These are phyloP conservation scores for Colletotrichum musae DNA, from an alignment of 2,329 filamentous ascomycete genomes.

Conservation along the genomic window DNA sequence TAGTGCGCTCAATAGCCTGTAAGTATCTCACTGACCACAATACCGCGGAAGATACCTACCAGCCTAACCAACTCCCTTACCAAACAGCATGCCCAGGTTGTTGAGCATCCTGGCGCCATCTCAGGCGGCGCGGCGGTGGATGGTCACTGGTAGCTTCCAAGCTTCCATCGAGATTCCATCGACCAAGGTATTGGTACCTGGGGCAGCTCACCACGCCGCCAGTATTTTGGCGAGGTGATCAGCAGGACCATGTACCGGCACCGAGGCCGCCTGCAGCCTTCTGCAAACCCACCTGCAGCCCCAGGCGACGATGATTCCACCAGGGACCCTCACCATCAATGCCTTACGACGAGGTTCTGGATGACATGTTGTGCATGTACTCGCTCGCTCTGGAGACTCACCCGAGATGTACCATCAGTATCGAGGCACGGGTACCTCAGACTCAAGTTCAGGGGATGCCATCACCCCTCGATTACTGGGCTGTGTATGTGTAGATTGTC, in stretches of 20 bases:
- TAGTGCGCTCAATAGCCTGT: too few species aligned
- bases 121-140: neutral
- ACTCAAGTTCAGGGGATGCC: neutral
- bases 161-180: constrained; percentile 37
- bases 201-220: neutral
- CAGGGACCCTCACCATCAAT: constrained; percentile 24
- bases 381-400: neutral
- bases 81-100: neutral
- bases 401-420: too few species aligned
- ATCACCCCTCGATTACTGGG: neutral
- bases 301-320: constrained; percentile 10
- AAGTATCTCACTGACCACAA: too few species aligned
- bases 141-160: constrained; percentile 31
- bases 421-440: too few species aligned
- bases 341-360: constrained; percentile 14
- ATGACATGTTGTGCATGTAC: constrained; percentile 2
- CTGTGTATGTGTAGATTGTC: neutral
- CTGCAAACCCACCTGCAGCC: constrained; percentile 19
- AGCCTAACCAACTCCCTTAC: too few species aligned
- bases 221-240: neutral
- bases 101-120: neutral
- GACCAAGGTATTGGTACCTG: constrained; percentile 17
- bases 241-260: neutral
- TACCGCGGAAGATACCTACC: too few species aligned
- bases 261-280: constrained; percentile 19